Evolutionary conservation across 2,329 filamentous ascomycete species (phyloP).

Genomic region (Cadophora malorum): DNA sequence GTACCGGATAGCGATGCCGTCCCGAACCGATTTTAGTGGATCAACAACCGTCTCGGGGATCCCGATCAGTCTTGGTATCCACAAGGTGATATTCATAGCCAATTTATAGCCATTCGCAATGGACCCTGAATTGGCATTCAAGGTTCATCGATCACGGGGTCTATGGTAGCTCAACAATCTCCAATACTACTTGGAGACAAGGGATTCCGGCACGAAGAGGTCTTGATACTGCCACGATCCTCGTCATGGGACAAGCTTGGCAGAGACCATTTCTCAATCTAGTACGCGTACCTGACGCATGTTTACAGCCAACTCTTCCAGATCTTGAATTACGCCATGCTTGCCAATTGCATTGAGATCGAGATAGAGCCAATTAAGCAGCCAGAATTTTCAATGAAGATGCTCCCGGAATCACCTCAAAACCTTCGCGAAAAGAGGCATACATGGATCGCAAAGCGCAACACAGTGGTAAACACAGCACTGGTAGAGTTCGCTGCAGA

Average conservation of each 20-base stretch:
- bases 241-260: neutral
- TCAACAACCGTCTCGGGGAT: neutral
- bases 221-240: neutral
- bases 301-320: slow-evolving; percentile 25
- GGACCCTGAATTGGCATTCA: neutral
- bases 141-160: neutral
- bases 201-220: neutral
- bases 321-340: slow-evolving; percentile 23
- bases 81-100: neutral
- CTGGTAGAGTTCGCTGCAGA: neutral
- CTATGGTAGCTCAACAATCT: neutral
- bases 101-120: neutral
- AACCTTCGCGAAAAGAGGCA: slow-evolving; percentile 15
- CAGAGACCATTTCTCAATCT: neutral
- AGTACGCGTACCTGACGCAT: neutral
- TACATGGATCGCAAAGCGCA: slow-evolving; percentile 18
- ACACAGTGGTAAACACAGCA: neutral
- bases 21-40: neutral
- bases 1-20: slow-evolving; percentile 10
- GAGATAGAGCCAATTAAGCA: slow-evolving; percentile 9
- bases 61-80: neutral
- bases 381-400: slow-evolving; percentile 19
- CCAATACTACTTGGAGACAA: neutral
- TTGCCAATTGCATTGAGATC: slow-evolving; percentile 13
- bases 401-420: neutral